phyloP scores from a whole-genome alignment of 371 early-diverging fungal species.

The Saksenaea oblongispora region DNA sequence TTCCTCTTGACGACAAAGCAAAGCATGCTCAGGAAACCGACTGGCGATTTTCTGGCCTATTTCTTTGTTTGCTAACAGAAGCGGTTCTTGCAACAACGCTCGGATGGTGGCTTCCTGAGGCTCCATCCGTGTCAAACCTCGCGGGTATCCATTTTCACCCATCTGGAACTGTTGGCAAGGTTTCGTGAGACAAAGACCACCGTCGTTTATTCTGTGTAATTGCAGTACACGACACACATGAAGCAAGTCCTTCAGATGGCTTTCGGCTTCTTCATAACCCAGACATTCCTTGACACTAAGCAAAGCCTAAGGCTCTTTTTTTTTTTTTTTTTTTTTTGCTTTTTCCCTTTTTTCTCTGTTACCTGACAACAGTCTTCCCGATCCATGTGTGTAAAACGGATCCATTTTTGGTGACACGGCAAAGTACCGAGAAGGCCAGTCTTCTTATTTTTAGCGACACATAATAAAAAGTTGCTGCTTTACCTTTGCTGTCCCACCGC shows the following conservation, averaged over 20 bases:
- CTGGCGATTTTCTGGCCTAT: conserved; percentile 38
- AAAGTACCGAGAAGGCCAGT: conserved; percentile 54
- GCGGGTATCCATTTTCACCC: conserved; percentile 32
- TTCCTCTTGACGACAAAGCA: conserved; percentile 35
- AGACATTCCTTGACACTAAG: conserved; percentile 51
- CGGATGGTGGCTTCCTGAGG: conserved; percentile 11
- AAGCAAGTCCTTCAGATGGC: conserved; percentile 7
- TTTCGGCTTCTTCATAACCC: background rate
- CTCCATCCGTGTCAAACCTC: conserved; percentile 8
- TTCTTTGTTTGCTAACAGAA: conserved; percentile 33
- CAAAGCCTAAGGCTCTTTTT: background rate
- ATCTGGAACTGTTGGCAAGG: conserved; percentile 18
- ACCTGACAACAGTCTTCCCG: conserved; percentile 74
- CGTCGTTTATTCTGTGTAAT: conserved; percentile 13
- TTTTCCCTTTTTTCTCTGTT: conserved; percentile 6
- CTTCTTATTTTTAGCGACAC: conserved; percentile 19
- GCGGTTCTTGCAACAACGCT: conserved; percentile 25
- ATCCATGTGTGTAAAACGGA: conserved; percentile 51
- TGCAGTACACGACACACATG: conserved; percentile 20
- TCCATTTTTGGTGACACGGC: conserved; percentile 63
- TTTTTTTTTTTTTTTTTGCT: no score
- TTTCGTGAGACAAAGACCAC: conserved; percentile 12
- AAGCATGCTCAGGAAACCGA: conserved; percentile 36
- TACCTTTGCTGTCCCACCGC: conserved; percentile 64
- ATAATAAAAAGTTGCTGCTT: conserved; percentile 33